Evolutionary conservation across 2,329 filamentous ascomycete species (phyloP), one percentile per base, ranked within the genome.

Genomic region (Alternaria alternata): DNA sequence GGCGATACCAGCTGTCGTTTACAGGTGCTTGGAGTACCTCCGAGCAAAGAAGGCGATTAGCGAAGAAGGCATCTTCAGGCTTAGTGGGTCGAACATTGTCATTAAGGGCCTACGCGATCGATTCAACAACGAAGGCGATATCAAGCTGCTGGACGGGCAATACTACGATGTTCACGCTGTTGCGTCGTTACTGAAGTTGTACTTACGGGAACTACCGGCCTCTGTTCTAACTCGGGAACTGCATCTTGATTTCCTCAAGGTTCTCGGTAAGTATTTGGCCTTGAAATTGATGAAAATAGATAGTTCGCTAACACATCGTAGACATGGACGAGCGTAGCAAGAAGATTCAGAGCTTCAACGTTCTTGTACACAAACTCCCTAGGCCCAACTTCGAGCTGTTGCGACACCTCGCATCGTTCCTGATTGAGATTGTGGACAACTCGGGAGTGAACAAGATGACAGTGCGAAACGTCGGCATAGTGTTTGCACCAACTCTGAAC

Each of bases 81-180:
- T 99, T 42, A 98, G 94, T 77, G 95, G 95, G n/a, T 98, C 94
- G 1, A 98, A 97, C 74, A 87, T 96, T 55, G 90, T 97, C 51
- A 96, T 99, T 80, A 96, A 94, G 79, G 88, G 88, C 58, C 85
- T 99, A 43, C 91, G 91, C 62, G 94, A 98, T 76, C 89, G 94
- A 3, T 99, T 99, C 82, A 97, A 99, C 78, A 88, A 81, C 4
- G 94, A 99, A 81, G 91, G 94, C 46, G 95, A 99, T 74, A 87
- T 99, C 66, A 93, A 97, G 75, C 84, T 99, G 52, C 78, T 97
- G 26, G 94, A 94, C 60, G 90, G 91, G 51, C 89, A 92, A 59
- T 96, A 94, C 76, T 93, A 97, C 75, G 95, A 99, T 77, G 94
- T 99, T 26, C 94, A 99, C 77, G 95, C 95, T 0, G 91, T 99